phyloP scores from a whole-genome alignment of 169 alveolate species.

The Neospora caninum region DNA sequence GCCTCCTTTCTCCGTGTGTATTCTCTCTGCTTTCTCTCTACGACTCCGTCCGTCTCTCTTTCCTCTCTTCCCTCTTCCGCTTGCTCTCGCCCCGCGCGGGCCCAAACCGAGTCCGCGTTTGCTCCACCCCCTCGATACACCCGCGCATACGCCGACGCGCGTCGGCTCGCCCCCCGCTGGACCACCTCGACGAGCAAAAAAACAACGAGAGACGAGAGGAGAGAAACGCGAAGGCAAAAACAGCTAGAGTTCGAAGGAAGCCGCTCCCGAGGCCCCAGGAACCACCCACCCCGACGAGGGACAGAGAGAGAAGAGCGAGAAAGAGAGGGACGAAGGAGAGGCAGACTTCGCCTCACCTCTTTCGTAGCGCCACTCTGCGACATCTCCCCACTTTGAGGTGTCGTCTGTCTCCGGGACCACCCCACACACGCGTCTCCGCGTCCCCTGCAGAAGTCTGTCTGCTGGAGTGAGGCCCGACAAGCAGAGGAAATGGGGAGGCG shows the following conservation, averaged over 20 bases:
- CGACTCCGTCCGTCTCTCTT: neutral
- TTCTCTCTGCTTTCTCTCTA: neutral
- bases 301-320: neutral
- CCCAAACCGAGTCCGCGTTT: neutral
- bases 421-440: too few species aligned
- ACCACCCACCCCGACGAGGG: too few species aligned
- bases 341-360: neutral
- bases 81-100: neutral
- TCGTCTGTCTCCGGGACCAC: too few species aligned
- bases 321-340: neutral
- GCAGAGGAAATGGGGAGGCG: neutral
- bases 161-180: too few species aligned
- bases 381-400: too few species aligned
- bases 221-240: neutral
- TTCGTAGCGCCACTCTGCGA: too few species aligned
- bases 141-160: too few species aligned
- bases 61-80: neutral
- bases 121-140: neutral
- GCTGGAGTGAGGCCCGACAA: too few species aligned
- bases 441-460: too few species aligned
- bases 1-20: neutral
- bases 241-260: too few species aligned
- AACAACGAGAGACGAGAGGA: neutral
- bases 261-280: too few species aligned
- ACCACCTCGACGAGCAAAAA: neutral